These are phyloP conservation scores for Entophlyctis helioformis DNA, from an alignment of 192 early-diverging fungal genomes.

Conservation along the genomic window DNA sequence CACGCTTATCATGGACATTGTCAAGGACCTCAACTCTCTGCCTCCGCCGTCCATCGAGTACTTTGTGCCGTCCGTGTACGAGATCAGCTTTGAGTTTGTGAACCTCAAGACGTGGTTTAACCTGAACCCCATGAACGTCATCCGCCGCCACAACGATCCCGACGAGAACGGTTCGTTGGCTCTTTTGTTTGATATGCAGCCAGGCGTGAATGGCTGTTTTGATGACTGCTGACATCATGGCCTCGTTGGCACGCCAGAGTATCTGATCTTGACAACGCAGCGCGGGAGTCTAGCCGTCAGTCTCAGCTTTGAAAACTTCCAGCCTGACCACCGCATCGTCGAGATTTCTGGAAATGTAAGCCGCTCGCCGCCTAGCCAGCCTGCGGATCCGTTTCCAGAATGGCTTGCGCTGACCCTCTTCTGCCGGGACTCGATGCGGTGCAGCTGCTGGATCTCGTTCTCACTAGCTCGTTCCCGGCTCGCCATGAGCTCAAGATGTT, in stretches of 20 bases:
- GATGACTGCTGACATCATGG: conserved; percentile 8
- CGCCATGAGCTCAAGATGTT: too few species aligned
- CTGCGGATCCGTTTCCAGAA: too few species aligned
- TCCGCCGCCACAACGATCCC: conserved; percentile 53
- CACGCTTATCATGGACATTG: conserved; percentile 57
- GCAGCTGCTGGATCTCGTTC: too few species aligned
- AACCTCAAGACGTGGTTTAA: conserved; percentile 46
- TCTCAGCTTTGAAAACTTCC: too few species aligned
- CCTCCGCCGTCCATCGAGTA: conserved; percentile 25
- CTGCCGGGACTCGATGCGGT: too few species aligned
- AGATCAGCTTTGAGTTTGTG: conserved; percentile 33
- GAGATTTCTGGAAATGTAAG: too few species aligned
- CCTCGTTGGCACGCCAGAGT: conserved; percentile 1
- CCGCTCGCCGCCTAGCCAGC: too few species aligned
- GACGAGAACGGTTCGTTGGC: conserved; percentile 57
- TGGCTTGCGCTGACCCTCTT: too few species aligned
- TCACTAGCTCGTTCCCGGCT: too few species aligned
- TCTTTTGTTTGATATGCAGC: conserved; percentile 1
- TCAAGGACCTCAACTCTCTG: conserved; percentile 53
- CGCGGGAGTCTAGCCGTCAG: too few species aligned
- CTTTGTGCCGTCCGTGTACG: conserved; percentile 61
- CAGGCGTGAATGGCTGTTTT: not conserved
- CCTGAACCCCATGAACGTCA: conserved; percentile 68
- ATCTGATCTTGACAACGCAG: conserved; percentile 24
- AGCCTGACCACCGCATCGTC: too few species aligned